phyloP scores from a whole-genome alignment of 1,284 basidiomycete species.

The Ceratobasidium sp. region DNA sequence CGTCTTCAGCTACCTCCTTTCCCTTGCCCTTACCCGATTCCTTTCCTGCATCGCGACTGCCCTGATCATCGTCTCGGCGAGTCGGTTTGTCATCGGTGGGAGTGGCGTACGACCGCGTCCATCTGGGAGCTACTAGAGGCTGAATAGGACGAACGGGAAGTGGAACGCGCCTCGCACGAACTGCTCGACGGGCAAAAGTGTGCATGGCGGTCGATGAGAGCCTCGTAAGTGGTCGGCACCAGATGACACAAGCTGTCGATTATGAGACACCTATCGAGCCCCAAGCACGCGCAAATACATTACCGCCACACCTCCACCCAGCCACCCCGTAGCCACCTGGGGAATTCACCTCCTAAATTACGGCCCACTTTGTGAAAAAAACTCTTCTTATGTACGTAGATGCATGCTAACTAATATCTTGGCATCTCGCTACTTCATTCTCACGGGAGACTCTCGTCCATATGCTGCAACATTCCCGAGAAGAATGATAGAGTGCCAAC shows the following conservation, averaged over 20 bases:
- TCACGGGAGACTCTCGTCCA: no score
- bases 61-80: slow-evolving; percentile 58
- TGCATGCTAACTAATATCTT: no score
- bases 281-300: no score
- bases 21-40: slow-evolving; percentile 50
- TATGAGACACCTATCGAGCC: neutral
- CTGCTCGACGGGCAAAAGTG: slow-evolving; percentile 27
- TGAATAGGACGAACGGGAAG: slow-evolving; percentile 15
- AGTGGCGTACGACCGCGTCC: slow-evolving; percentile 34
- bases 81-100: slow-evolving; percentile 41
- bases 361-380: no score
- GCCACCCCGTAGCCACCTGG: no score
- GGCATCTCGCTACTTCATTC: no score
- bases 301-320: no score
- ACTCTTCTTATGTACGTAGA: no score
- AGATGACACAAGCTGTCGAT: slow-evolving; percentile 24
- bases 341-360: no score
- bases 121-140: neutral
- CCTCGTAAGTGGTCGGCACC: slow-evolving; percentile 3
- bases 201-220: slow-evolving; percentile 15
- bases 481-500: no score
- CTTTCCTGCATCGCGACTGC: slow-evolving; percentile 49
- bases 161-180: neutral
- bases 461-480: no score
- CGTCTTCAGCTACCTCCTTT: slow-evolving; percentile 48